Evolutionary conservation across 2,329 filamentous ascomycete genomes (phyloP), one percentile per base, ranked within the genome.

Genomic region (Hypoxylon sp.): DNA sequence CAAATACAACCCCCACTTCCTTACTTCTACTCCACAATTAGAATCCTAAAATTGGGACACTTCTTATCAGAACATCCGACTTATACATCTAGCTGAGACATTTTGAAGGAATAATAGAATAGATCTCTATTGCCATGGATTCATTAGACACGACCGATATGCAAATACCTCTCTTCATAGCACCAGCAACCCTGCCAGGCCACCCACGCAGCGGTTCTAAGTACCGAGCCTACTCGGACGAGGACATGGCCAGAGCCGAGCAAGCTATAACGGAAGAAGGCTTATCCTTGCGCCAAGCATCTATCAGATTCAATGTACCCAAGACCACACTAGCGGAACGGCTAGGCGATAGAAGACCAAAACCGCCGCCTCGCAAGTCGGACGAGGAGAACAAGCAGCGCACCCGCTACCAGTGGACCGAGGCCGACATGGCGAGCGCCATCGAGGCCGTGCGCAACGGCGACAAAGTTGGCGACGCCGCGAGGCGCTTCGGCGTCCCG

Each of bases 401-500:
- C 10, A 70, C 70, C 42, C 68, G 70, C 14, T 70, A 72, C 54
- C 61, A 56, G 11, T 75, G 71, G 72, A 71, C 55, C 2, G 74
- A 74, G 33, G 47, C 65, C 9, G 75, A 77, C 17, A 71, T 73
- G 72, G 63, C 39, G 33, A 68, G 68, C 53, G 70, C 74, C 9
- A 42, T 73, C 1, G 51, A 55, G 1, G 74, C 73, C 14, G 72
- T 76, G 24, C 56, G 67, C 3, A 50, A 39, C 31, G 71, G 68
- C 14, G 58, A 62, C 9, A 57, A 53, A 19, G 44, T 71, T 5
- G 65, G 67, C n/a, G 70, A 72, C 2, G 73, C 67, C 1, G 71
- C 74, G 2, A 65, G 63, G 13, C 71, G 69, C 10, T 75, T 73
- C 48, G 74, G 75, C 11, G 74, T 76, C 0, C 75, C 75, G 26